Conservation (phyloP, 257 asterid species). For the Primulina tabacum region DNA sequence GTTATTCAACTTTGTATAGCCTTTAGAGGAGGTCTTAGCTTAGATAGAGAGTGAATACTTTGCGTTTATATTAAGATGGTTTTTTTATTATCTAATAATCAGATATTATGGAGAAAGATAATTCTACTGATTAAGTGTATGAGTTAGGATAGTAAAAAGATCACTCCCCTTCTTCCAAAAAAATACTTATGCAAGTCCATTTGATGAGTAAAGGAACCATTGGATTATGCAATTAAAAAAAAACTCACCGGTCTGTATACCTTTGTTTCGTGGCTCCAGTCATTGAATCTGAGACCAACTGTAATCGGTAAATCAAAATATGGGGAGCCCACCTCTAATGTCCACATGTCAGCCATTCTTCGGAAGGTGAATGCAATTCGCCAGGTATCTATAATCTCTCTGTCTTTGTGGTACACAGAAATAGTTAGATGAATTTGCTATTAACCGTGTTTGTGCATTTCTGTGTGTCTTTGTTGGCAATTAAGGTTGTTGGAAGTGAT, state of each 20-base stretch:
- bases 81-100: not conserved
- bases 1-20: too few species aligned
- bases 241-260: slow-evolving; percentile 16
- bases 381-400: slow-evolving; percentile 45
- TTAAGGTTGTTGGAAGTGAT: slow-evolving; percentile 93
- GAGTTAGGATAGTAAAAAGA: not conserved
- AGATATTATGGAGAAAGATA: not conserved
- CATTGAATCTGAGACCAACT: slow-evolving; percentile 77
- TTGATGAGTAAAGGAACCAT: too few species aligned
- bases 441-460: not conserved
- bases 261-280: slow-evolving; percentile 42
- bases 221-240: too few species aligned
- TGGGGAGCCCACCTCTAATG: slow-evolving; percentile 40
- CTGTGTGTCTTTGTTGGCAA: slow-evolving; percentile 5
- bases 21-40: too few species aligned
- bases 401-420: not conserved
- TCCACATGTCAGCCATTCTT: slow-evolving; percentile 75
- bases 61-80: not conserved
- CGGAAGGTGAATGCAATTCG: slow-evolving; percentile 89
- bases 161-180: too few species aligned
- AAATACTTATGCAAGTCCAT: too few species aligned
- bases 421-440: not conserved
- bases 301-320: slow-evolving; percentile 46
- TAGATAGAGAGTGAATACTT: not conserved
- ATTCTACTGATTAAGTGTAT: not conserved